Conservation (phyloP, 495 filamentous ascomycete genomes). For the Oidiodendron maius region DNA sequence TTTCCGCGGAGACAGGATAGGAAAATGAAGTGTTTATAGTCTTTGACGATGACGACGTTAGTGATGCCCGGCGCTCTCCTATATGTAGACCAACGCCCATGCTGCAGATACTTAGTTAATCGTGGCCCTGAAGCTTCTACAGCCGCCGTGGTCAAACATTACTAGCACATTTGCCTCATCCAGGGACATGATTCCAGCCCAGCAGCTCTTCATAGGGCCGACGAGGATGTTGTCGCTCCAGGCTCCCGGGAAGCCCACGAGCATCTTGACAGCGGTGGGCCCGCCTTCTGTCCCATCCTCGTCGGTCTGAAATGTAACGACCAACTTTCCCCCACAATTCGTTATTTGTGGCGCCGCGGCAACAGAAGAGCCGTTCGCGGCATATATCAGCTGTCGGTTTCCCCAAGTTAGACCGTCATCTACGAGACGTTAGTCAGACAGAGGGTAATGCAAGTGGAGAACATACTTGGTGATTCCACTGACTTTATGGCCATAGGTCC, state of each 20-base stretch:
- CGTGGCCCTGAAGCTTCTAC: not conserved
- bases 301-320: conserved; percentile 57
- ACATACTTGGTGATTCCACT: conserved; percentile 45
- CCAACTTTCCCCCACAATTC: conserved; percentile 50
- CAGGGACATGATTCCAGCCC: conserved; percentile 4
- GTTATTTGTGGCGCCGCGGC: conserved; percentile 55
- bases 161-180: conserved; percentile 5
- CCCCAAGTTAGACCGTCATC: conserved; percentile 54
- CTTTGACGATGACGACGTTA: too few relatives aligned
- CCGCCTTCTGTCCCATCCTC: conserved; percentile 33
- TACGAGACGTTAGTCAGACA: conserved; percentile 16
- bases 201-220: not conserved
- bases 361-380: conserved; percentile 34
- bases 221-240: conserved; percentile 5
- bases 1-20: too few relatives aligned
- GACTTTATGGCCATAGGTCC: conserved; percentile 25
- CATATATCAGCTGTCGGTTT: conserved; percentile 44
- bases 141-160: conserved; percentile 3
- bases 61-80: too few relatives aligned
- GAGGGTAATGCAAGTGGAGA: not conserved
- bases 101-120: too few relatives aligned
- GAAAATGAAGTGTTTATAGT: too few relatives aligned
- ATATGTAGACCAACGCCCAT: too few relatives aligned
- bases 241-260: not conserved
- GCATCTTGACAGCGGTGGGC: not conserved